These are phyloP conservation scores for Biscogniauxia marginata DNA, from an alignment of 2,329 filamentous ascomycete genomes.

Conservation along the genomic window DNA sequence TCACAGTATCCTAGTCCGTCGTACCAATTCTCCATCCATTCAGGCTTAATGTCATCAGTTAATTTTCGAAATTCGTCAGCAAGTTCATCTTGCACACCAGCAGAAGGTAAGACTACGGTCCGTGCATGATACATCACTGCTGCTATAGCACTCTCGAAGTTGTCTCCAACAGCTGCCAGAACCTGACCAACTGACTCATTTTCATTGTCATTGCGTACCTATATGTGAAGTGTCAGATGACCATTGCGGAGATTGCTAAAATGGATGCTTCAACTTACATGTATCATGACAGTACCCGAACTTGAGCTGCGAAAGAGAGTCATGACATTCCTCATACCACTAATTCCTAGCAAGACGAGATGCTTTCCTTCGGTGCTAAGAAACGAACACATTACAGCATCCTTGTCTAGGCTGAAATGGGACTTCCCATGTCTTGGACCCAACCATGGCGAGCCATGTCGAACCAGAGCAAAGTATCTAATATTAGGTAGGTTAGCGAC, in stretches of 20 bases:
- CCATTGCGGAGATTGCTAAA: background rate
- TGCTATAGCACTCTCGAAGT: conserved; percentile 73
- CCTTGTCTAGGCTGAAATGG: conserved; percentile 68
- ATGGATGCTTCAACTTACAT: conserved; percentile 45
- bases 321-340: conserved; percentile 68
- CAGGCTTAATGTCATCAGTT: conserved; percentile 48
- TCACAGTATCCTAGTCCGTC: conserved; percentile 88
- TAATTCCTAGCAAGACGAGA: conserved; percentile 75
- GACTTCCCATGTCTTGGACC: conserved; percentile 79
- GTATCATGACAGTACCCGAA: conserved; percentile 65
- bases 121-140: conserved; percentile 88
- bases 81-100: conserved; percentile 42
- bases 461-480: conserved; percentile 79
- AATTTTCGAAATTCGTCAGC: conserved; percentile 46
- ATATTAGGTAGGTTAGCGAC: conserved; percentile 16
- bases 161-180: conserved; percentile 68
- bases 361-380: conserved; percentile 69
- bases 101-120: conserved; percentile 52
- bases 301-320: conserved; percentile 66
- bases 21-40: conserved; percentile 86
- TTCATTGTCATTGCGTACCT: conserved; percentile 66
- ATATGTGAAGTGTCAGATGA: conserved; percentile 9
- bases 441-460: conserved; percentile 80
- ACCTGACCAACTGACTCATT: conserved; percentile 57
- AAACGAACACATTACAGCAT: conserved; percentile 77